These are phyloP conservation scores for Talaromyces sp. DNA, from an alignment of 2,329 filamentous ascomycete species.

Conservation along the genomic window DNA sequence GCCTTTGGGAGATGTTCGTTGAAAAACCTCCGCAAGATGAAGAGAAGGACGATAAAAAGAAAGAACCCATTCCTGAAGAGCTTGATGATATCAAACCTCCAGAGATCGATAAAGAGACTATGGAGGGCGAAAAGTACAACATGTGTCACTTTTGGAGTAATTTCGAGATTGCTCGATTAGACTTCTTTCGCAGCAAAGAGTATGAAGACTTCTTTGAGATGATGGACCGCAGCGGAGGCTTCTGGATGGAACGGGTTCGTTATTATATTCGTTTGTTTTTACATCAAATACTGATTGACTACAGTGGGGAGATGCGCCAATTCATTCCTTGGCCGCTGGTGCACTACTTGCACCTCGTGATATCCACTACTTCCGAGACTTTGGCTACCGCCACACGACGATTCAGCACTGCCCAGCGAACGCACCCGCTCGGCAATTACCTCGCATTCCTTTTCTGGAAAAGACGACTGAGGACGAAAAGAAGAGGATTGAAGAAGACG, in stretches of 20 bases:
- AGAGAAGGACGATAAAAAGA: slow-evolving; percentile 59
- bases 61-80: slow-evolving; percentile 74
- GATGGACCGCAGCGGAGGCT: slow-evolving; percentile 97
- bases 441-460: slow-evolving; percentile 76
- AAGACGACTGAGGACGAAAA: slow-evolving; percentile 76
- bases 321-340: slow-evolving; percentile 94
- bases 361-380: slow-evolving; percentile 98
- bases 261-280: slow-evolving; percentile 22
- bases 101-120: slow-evolving; percentile 82
- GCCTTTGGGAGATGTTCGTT: slow-evolving; percentile 98
- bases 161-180: slow-evolving; percentile 92
- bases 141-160: slow-evolving; percentile 99
- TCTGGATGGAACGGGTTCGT: slow-evolving; percentile 96
- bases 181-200: slow-evolving; percentile 95
- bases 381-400: slow-evolving; percentile 96
- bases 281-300: slow-evolving; percentile 30
- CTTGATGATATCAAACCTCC: slow-evolving; percentile 51
- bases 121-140: slow-evolving; percentile 98
- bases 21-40: slow-evolving; percentile 61
- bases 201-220: slow-evolving; percentile 98
- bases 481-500: slow-evolving; percentile 84
- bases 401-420: slow-evolving; percentile 98
- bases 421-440: slow-evolving; percentile 80
- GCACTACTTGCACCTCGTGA: slow-evolving; percentile 76
- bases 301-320: slow-evolving; percentile 97